These are phyloP conservation scores for Neofusicoccum parvum DNA, from an alignment of 2,329 filamentous ascomycete genomes.

Conservation along the genomic window DNA sequence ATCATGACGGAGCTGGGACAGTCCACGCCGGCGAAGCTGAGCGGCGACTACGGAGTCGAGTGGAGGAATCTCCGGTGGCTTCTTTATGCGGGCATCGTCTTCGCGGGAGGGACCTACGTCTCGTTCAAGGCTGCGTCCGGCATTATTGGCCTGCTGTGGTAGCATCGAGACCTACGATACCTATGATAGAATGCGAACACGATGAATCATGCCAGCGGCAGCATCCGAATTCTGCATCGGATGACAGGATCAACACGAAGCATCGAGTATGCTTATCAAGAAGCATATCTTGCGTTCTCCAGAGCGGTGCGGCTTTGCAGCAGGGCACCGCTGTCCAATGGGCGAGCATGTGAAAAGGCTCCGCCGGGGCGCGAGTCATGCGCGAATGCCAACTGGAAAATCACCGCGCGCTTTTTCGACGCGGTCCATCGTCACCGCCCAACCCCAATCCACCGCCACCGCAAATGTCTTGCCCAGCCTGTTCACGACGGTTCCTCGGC, in stretches of 20 bases:
- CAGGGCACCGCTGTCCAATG: background rate
- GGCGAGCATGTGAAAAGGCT: background rate
- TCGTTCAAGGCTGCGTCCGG: constrained; percentile 30
- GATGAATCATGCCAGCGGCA: background rate
- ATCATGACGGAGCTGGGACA: constrained; percentile 53
- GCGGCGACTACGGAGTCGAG: constrained; percentile 45
- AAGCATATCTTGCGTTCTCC: background rate
- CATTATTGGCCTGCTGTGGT: background rate
- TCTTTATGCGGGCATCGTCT: constrained; percentile 40
- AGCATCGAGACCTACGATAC: background rate
- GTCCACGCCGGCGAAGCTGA: constrained; percentile 41
- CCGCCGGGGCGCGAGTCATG: constrained; percentile 1
- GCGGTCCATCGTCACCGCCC: background rate
- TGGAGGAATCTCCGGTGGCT: constrained; percentile 51
- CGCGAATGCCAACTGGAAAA: constrained; percentile 2
- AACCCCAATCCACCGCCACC: background rate
- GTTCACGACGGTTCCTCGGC: background rate
- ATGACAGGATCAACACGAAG: too few species aligned
- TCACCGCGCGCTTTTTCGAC: background rate
- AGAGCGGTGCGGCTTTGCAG: background rate
- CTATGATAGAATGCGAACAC: background rate
- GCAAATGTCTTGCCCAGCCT: constrained; percentile 6
- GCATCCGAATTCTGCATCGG: background rate
- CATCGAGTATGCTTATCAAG: background rate
- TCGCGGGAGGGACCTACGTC: constrained; percentile 31